A percentile compares a stretch with the other conserved stretches of the same genome.
Conservation (phyloP, 1,139 yeast genomes). For the Spencermartinsiella ligniputridi region DNA sequence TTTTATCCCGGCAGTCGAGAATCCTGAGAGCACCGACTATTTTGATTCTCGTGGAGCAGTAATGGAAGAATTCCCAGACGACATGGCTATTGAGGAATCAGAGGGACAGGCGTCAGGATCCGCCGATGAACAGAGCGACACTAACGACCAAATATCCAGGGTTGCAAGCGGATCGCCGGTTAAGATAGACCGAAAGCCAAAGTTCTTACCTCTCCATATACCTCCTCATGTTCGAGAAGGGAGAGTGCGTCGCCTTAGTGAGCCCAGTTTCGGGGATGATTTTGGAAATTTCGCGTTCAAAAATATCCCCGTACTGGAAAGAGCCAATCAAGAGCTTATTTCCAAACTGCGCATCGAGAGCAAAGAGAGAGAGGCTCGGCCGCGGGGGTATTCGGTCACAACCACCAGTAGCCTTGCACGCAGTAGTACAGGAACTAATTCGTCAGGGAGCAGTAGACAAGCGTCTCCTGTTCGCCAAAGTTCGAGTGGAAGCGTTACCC, state of each 20-base stretch:
- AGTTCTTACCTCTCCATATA: slow-evolving; percentile 42
- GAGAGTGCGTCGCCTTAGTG: slow-evolving; percentile 60
- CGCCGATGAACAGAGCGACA: slow-evolving; percentile 16
- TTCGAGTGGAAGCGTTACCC: slow-evolving; percentile 5
- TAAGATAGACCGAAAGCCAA: slow-evolving; percentile 11
- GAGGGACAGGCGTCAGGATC: slow-evolving; percentile 4
- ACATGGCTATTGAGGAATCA: slow-evolving; percentile 20
- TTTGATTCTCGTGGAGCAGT: slow-evolving; percentile 88
- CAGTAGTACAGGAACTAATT: slow-evolving; percentile 6
- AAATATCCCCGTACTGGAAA: slow-evolving; percentile 83
- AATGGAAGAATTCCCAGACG: slow-evolving; percentile 31
- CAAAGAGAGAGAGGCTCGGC: slow-evolving; percentile 39
- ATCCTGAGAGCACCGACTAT: slow-evolving; percentile 88
- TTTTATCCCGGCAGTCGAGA: slow-evolving; percentile 72
- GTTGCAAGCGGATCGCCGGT: slow-evolving; percentile 11
- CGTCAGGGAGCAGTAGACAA: slow-evolving; percentile 11
- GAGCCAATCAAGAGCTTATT: slow-evolving; percentile 90
- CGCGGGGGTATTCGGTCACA: slow-evolving; percentile 27
- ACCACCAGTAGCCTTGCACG: slow-evolving; percentile 8
- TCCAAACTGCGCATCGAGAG: slow-evolving; percentile 83
- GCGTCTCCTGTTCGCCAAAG: slow-evolving; percentile 11
- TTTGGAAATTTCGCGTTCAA: slow-evolving; percentile 93
- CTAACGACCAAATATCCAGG: slow-evolving; percentile 13
- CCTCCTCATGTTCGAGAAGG: slow-evolving; percentile 59
- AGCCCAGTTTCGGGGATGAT: slow-evolving; percentile 49